Evolutionary conservation across 2,329 filamentous ascomycete species (phyloP).

Genomic region (Tolypocladium sp.): DNA sequence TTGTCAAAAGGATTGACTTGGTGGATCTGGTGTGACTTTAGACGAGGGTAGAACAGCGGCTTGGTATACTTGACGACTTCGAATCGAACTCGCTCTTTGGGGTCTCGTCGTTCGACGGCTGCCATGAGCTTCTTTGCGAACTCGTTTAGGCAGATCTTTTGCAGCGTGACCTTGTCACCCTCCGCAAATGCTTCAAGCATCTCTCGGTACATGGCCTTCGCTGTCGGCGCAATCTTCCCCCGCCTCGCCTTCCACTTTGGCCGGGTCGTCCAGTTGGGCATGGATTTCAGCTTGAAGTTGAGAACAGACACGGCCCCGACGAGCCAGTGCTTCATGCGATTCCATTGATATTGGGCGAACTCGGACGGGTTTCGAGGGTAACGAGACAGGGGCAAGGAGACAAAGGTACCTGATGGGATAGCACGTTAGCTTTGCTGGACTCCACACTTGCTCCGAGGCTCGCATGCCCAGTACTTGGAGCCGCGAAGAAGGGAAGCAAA

Average conservation of each 20-base stretch:
- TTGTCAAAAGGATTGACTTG: constrained; percentile 33
- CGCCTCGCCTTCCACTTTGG: constrained; percentile 35
- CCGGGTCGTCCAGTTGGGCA: constrained; percentile 29
- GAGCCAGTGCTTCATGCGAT: constrained; percentile 24
- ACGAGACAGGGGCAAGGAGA: constrained; percentile 29
- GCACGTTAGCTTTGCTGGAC: neutral
- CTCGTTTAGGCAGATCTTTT: constrained; percentile 42
- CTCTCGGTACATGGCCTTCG: constrained; percentile 48
- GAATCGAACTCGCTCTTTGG: constrained; percentile 38
- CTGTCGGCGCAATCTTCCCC: constrained; percentile 37
- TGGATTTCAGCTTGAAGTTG: constrained; percentile 34
- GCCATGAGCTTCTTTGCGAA: constrained; percentile 42
- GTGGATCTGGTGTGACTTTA: constrained; percentile 47
- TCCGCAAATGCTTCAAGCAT: constrained; percentile 54
- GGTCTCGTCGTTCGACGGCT: constrained; percentile 42
- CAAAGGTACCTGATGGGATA: constrained; percentile 34
- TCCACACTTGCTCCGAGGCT: neutral
- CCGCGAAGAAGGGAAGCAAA: neutral
- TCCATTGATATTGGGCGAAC: constrained; percentile 27
- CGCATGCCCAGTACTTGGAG: neutral
- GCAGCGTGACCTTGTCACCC: constrained; percentile 43
- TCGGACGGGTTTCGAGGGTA: constrained; percentile 17
- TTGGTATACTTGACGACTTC: constrained; percentile 43
- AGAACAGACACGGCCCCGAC: constrained; percentile 24
- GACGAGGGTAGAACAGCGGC: constrained; percentile 29